A percentile compares a stretch with the other conserved stretches of the same genome.
Conservation (phyloP, 441 rosid species). For the Populus hybrid region DNA sequence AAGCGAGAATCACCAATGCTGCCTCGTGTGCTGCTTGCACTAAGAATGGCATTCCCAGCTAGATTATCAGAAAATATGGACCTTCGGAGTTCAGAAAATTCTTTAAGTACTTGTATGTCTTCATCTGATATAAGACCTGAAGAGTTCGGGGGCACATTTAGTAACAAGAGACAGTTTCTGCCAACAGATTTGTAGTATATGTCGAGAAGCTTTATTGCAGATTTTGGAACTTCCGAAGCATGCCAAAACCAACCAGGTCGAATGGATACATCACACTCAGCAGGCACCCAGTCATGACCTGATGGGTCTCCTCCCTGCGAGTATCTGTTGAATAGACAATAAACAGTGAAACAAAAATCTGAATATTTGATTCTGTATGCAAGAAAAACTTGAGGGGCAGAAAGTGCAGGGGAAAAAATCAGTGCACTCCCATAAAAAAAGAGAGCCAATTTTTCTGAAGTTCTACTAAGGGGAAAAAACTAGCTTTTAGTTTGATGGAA, state of each 20-base stretch:
- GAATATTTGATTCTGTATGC: neutral
- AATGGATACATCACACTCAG: slow-evolving; percentile 92
- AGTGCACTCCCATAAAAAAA: neutral
- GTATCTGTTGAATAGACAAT: slow-evolving; percentile 43
- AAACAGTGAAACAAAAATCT: slow-evolving; percentile 11
- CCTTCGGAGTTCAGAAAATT: slow-evolving; percentile 45
- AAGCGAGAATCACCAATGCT: slow-evolving; percentile 27
- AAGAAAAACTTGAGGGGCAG: neutral
- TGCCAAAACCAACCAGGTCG: slow-evolving; percentile 99
- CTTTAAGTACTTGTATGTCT: slow-evolving; percentile 63
- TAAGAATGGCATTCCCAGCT: slow-evolving; percentile 40
- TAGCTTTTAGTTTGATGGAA: neutral
- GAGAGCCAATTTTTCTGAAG: neutral
- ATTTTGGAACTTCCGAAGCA: slow-evolving; percentile 69
- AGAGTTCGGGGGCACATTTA: slow-evolving; percentile 80
- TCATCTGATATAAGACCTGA: slow-evolving; percentile 72
- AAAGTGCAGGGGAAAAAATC: neutral
- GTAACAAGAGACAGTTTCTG: slow-evolving; percentile 65
- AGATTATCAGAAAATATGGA: slow-evolving; percentile 63
- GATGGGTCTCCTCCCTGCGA: slow-evolving; percentile 53
- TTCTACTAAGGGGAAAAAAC: neutral
- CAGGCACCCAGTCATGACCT: slow-evolving; percentile 87
- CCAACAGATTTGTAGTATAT: slow-evolving; percentile 75
- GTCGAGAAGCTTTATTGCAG: slow-evolving; percentile 61
- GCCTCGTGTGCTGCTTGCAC: slow-evolving; percentile 58